Evolutionary conservation across 106 monocot genomes (phyloP).

Genomic region (Narthecium ossifragum): DNA sequence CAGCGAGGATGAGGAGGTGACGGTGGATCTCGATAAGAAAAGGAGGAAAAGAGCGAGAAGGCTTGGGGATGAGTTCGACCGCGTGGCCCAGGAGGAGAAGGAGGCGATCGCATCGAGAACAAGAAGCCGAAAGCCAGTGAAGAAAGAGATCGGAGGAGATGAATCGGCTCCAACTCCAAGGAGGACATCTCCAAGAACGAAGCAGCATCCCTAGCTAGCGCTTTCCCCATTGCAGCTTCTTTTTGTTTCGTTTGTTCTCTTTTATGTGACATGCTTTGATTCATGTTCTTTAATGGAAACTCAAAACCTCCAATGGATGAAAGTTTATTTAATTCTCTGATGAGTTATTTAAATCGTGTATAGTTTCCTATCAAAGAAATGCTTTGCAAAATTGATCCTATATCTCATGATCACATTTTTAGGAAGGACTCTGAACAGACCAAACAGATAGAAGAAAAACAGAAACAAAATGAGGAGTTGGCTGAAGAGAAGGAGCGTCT

Average conservation of each 20-base stretch:
- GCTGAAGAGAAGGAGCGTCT: constrained; percentile 41
- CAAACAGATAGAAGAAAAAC: constrained; percentile 58
- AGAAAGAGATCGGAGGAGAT: neutral
- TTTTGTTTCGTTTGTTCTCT: too few species aligned
- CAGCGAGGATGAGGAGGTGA: constrained; percentile 2
- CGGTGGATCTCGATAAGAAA: neutral
- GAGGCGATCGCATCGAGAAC: neutral
- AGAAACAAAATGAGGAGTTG: constrained; percentile 49
- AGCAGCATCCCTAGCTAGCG: too few species aligned
- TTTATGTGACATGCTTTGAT: too few species aligned
- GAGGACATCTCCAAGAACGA: constrained; percentile 2
- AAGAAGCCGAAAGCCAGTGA: neutral
- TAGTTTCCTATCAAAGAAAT: too few species aligned
- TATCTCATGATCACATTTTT: too few species aligned
- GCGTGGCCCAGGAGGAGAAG: constrained; percentile 5
- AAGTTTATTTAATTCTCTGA: too few species aligned
- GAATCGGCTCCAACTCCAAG: neutral
- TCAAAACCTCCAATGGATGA: too few species aligned
- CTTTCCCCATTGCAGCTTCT: too few species aligned
- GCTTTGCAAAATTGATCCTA: too few species aligned
- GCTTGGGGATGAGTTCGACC: constrained; percentile 49
- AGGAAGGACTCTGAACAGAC: constrained; percentile 77
- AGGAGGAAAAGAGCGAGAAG: constrained; percentile 33
- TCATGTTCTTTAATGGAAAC: too few species aligned
- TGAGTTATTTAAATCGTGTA: too few species aligned